Percentiles rank a stretch among this genome's conserved stretches.
These are phyloP conservation scores for Theileria parva DNA, from an alignment of 169 alveolate species.

Conservation along the genomic window DNA sequence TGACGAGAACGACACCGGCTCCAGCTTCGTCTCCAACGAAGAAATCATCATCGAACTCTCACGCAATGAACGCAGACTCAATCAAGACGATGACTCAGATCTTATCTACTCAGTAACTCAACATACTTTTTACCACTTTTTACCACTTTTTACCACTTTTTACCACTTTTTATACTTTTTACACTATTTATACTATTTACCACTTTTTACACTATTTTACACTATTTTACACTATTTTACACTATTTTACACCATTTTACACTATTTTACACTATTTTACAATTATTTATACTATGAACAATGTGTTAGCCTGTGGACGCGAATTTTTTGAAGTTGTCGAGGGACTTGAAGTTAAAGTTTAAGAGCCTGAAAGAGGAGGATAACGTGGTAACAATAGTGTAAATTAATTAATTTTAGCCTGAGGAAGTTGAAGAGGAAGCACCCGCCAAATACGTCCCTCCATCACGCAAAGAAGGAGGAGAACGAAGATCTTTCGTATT, in stretches of 20 bases:
- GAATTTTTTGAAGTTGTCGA: constrained; percentile 69
- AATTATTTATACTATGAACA: no score
- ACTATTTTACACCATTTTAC: no score
- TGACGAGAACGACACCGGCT: constrained; percentile 43
- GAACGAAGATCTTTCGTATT: constrained; percentile 40
- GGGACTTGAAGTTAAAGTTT: constrained; percentile 73
- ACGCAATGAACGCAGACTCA: constrained; percentile 41
- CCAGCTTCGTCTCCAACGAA: constrained; percentile 61
- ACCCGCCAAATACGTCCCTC: constrained; percentile 58
- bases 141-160: not conserved
- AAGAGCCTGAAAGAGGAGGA: constrained; percentile 74
- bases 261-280: no score
- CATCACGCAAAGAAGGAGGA: constrained; percentile 58
- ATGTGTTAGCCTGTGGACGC: constrained; percentile 66
- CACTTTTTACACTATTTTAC: no score
- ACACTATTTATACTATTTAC: not conserved
- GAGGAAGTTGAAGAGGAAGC: constrained; percentile 34
- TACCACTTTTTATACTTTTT: constrained; percentile 28
- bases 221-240: no score
- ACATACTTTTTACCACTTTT: no score
- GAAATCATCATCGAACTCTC: constrained; percentile 72
- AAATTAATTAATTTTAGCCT: not conserved
- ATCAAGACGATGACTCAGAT: constrained; percentile 66
- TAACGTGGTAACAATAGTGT: constrained; percentile 26
- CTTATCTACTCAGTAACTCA: constrained; percentile 55